Base-by-base conservation (phyloP, 805 yeast species). In the Pichia eremophila region DNA sequence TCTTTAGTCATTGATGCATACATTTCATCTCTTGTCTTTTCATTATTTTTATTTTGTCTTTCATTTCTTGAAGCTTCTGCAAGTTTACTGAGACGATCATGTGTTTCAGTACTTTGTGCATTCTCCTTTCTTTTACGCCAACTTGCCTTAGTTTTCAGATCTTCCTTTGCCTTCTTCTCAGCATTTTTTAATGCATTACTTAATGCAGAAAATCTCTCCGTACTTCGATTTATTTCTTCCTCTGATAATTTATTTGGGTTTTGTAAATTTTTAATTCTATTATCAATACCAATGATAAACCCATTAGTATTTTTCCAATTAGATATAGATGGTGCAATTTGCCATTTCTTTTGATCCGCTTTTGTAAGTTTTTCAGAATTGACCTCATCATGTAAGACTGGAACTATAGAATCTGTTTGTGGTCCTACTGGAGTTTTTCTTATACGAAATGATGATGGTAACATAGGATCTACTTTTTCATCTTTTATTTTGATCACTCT, bases 291-390 rank as follows among this genome's bases (percentile, higher is more conserved):
- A 41, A 90, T 81, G 0, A 95, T 80, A 60, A 80, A 87, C 1
- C 98, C 97, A 55, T 85, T 84, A 17, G 90, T 86, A 63, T 93
- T 93, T 63, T 89, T 90, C 97, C 98, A 93, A 62, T 87, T 88
- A 1, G 98, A 91, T 0, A 91, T 77, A 1, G 95, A 87, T 0
- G 95, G 81, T 0, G 98, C 98, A 31, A 93, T 88, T 43, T 75
- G 73, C 96, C 97, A 91, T 51, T 77, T 74, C 28, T 76, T 78
- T 53, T 80, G 85, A 46, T 89, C 95, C 54, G 83, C 86, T 28
- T 78, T 77, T 0, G 89, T 76, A 18, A 83, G 62, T 57, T 73
- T 68, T 22, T 77, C 78, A 7, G 79, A 72, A n/a, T 19, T 39
- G 3, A 56, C 45, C n/a, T 75, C 69, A 31, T 78, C 69, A n/a